These are phyloP conservation scores for Alternaria arbusti DNA, from an alignment of 2,329 filamentous ascomycete species.

Conservation along the genomic window DNA sequence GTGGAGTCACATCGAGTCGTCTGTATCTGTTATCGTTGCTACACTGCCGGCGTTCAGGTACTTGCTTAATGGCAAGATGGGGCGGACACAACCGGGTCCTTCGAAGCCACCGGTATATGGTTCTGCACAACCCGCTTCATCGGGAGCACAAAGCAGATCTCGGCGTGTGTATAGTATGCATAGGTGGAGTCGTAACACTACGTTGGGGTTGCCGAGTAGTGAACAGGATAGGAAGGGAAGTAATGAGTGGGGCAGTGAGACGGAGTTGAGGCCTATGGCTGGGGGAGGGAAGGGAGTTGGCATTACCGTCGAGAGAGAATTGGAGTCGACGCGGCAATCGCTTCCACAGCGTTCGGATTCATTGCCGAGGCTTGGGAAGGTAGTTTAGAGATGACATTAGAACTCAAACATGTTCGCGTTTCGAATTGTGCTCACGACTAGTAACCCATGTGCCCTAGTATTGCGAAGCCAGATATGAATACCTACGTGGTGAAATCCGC, in stretches of 20 bases:
- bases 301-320: neutral
- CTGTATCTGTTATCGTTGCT: neutral
- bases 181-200: neutral
- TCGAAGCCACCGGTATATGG: neutral
- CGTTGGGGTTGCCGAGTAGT: neutral
- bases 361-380: no score
- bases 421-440: neutral
- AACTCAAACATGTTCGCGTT: no score
- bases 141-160: neutral
- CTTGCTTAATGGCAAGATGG: neutral
- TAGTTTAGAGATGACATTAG: no score
- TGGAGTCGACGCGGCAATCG: neutral
- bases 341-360: accelerated
- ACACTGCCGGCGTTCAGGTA: neutral
- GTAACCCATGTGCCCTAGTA: no score
- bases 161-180: neutral
- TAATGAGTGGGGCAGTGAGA: neutral
- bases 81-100: neutral
- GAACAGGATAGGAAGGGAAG: neutral
- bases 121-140: neutral
- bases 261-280: neutral
- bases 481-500: no score
- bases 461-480: no score
- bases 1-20: neutral
- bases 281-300: neutral